Percentiles rank a stretch among this genome's conserved stretches.
phyloP scores from a whole-genome alignment of 371 early-diverging fungal genomes.

The Basidiobolus meristosporus region DNA sequence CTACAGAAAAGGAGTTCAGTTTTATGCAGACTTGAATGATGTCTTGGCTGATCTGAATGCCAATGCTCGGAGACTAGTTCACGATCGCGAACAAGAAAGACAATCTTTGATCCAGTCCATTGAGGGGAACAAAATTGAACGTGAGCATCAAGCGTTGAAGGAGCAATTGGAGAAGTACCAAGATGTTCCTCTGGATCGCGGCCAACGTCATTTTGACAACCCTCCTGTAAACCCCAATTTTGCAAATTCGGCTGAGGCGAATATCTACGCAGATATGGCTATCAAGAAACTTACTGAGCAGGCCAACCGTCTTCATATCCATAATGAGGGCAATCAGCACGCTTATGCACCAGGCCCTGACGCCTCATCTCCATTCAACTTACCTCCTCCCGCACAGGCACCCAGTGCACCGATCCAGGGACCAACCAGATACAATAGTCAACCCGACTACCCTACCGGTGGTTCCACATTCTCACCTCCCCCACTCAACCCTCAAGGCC shows the following conservation, averaged over 20 bases:
- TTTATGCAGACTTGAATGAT: constrained; percentile 52
- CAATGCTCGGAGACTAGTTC: constrained; percentile 41
- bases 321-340: constrained; percentile 2
- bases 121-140: constrained; percentile 31
- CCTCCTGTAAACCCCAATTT: constrained; percentile 6
- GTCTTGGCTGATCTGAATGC: constrained; percentile 32
- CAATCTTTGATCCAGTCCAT: constrained; percentile 31
- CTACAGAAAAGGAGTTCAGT: constrained; percentile 45
- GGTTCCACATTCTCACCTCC: constrained; percentile 3
- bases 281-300: constrained; percentile 2
- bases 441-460: constrained; percentile 7
- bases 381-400: constrained; percentile 5
- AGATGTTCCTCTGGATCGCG: constrained; percentile 16
- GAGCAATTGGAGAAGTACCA: constrained; percentile 29
- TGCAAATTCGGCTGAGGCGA: constrained; percentile 8
- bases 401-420: constrained; percentile 6
- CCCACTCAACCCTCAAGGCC: too few relatives aligned
- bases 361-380: constrained; percentile 6
- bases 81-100: constrained; percentile 46
- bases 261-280: constrained; percentile 3
- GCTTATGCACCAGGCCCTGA: constrained; percentile 7
- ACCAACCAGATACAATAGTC: constrained; percentile 2
- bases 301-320: constrained; percentile 6
- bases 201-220: constrained; percentile 3
- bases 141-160: constrained; percentile 47